These are phyloP conservation scores for Schizonepeta tenuifolia DNA, from an alignment of 257 asterid genomes.

Conservation along the genomic window DNA sequence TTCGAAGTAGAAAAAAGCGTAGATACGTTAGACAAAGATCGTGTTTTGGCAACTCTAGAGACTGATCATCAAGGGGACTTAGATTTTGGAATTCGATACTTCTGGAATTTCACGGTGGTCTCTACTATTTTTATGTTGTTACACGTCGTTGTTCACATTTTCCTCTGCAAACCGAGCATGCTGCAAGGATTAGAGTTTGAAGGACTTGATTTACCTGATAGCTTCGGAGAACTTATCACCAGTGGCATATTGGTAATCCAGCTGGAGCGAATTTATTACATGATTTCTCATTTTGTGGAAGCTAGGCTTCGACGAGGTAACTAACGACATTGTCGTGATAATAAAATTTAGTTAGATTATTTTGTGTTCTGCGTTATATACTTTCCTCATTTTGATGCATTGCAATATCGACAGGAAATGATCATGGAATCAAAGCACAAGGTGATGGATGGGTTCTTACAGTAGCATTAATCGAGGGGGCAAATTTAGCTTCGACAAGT, in stretches of 20 bases:
- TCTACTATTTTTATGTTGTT: conserved; percentile 58
- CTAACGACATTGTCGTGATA: background rate
- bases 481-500: conserved; percentile 55
- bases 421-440: conserved; percentile 81
- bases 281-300: conserved; percentile 77
- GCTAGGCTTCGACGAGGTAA: conserved; percentile 77
- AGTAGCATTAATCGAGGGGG: conserved; percentile 77
- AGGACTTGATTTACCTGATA: conserved; percentile 89
- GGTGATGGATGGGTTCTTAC: conserved; percentile 98
- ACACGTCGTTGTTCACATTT: conserved; percentile 60
- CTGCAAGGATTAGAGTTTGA: conserved; percentile 66
- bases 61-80: conserved; percentile 57
- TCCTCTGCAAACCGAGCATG: conserved; percentile 49
- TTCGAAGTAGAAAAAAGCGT: conserved; percentile 41
- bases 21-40: conserved; percentile 57
- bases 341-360: conserved; percentile 7
- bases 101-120: conserved; percentile 68
- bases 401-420: conserved; percentile 60
- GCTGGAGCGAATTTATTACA: conserved; percentile 64
- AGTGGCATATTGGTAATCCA: conserved; percentile 62
- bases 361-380: background rate
- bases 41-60: conserved; percentile 53
- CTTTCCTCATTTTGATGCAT: background rate
- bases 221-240: conserved; percentile 77
- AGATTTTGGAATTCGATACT: conserved; percentile 57